Evolutionary conservation across 345 rosid species (phyloP).

Genomic region (Eutrema japonicum): DNA sequence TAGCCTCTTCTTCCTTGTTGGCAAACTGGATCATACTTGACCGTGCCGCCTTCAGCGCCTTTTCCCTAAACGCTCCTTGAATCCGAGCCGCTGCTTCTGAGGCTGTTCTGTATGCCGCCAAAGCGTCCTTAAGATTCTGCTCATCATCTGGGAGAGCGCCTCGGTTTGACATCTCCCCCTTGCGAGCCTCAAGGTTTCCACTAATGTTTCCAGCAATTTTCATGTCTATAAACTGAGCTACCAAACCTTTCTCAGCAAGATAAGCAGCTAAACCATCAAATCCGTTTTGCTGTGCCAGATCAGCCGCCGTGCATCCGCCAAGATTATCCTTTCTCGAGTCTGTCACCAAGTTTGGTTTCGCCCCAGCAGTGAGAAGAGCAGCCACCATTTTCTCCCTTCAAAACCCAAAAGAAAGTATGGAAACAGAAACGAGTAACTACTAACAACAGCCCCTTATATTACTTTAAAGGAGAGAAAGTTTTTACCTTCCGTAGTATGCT

Average conservation of each 20-base stretch:
- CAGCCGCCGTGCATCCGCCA: slow-evolving; percentile 82
- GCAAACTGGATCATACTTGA: slow-evolving; percentile 52
- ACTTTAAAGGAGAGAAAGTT: slow-evolving; percentile 10
- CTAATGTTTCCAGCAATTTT: slow-evolving; percentile 81
- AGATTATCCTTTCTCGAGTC: slow-evolving; percentile 75
- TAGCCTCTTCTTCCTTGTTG: slow-evolving; percentile 71
- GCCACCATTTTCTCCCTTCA: slow-evolving; percentile 95
- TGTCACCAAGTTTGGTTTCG: slow-evolving; percentile 83
- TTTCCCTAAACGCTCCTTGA: slow-evolving; percentile 85
- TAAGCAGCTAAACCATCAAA: slow-evolving; percentile 87
- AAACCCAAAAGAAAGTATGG: slow-evolving; percentile 5
- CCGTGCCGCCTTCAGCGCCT: slow-evolving; percentile 58
- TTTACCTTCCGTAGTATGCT: slow-evolving; percentile 80
- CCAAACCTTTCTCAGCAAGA: slow-evolving; percentile 83
- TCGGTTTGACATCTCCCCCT: slow-evolving; percentile 45
- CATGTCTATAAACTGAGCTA: slow-evolving; percentile 85
- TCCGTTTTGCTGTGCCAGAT: slow-evolving; percentile 76
- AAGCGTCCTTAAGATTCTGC: slow-evolving; percentile 65
- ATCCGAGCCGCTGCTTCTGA: slow-evolving; percentile 96
- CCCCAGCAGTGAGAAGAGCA: slow-evolving; percentile 86
- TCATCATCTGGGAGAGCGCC: slow-evolving; percentile 64
- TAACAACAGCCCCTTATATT: neutral
- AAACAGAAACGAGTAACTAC: slow-evolving; percentile 1
- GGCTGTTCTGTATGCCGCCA: slow-evolving; percentile 82
- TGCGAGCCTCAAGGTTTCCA: slow-evolving; percentile 60